Conservation (phyloP, 108 stramenopile species). For the Discostella stelligeroides region DNA sequence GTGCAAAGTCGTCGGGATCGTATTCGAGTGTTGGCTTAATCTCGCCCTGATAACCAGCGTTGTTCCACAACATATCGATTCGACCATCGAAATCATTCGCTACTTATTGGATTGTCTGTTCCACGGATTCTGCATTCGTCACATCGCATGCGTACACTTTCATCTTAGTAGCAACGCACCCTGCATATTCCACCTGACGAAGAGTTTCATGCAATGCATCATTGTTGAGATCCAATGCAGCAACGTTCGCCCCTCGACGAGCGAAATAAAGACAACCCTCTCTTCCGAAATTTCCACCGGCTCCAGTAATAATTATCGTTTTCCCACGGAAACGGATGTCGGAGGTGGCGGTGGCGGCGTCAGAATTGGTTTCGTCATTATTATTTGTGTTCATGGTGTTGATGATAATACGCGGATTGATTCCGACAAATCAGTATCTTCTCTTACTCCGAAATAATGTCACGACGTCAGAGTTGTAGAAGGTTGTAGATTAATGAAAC, state of each 20-base stretch:
- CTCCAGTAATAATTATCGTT: constrained; percentile 85
- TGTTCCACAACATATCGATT: constrained; percentile 90
- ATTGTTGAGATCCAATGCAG: constrained; percentile 70
- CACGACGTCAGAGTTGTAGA: too few relatives aligned
- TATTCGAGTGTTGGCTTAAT: constrained; percentile 87
- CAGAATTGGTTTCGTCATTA: constrained; percentile 6
- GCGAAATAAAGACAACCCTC: constrained; percentile 81
- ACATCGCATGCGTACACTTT: constrained; percentile 66
- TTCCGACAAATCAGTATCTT: too few relatives aligned
- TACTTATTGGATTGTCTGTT: constrained; percentile 45
- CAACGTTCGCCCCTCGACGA: constrained; percentile 78
- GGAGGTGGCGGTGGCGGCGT: background rate
- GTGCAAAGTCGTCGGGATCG: constrained; percentile 73
- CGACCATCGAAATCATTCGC: constrained; percentile 44
- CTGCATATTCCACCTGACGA: constrained; percentile 10
- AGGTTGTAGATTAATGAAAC: too few relatives aligned
- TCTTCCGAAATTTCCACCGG: constrained; percentile 87
- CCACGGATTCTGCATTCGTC: constrained; percentile 57
- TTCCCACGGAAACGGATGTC: constrained; percentile 58
- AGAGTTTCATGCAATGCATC: constrained; percentile 68
- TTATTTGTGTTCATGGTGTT: constrained; percentile 1
- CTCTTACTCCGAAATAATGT: too few relatives aligned
- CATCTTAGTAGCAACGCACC: constrained; percentile 14
- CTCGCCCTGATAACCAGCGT: constrained; percentile 94
- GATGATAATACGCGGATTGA: too few relatives aligned